Percentiles rank a stretch among this genome's conserved stretches.
phyloP scores from a whole-genome alignment of 257 asterid genomes.

The Nemophila menziesii region DNA sequence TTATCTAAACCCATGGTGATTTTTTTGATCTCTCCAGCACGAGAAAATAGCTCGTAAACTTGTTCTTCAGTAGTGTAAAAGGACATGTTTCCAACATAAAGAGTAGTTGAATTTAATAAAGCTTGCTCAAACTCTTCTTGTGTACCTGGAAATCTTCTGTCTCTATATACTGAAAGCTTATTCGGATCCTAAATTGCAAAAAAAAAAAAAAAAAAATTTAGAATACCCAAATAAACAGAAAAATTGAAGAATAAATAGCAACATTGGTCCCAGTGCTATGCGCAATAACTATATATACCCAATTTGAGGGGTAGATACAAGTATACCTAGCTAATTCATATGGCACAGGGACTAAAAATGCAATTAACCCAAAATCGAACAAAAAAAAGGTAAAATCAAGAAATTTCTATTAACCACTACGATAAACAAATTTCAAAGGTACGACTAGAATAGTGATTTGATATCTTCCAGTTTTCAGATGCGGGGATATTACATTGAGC shows the following conservation, averaged over 20 bases:
- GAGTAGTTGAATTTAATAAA: slow-evolving; percentile 53
- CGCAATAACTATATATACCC: neutral
- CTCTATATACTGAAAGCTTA: slow-evolving; percentile 83
- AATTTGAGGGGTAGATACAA: neutral
- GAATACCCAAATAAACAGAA: neutral
- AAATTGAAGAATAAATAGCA: no score
- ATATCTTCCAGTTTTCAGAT: neutral
- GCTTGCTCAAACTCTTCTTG: slow-evolving; percentile 91
- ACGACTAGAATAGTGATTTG: neutral
- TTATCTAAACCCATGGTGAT: slow-evolving; percentile 94
- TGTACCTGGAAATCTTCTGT: slow-evolving; percentile 80
- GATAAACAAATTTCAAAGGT: neutral
- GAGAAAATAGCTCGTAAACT: slow-evolving; percentile 76
- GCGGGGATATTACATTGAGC: neutral
- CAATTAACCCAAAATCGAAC: neutral
- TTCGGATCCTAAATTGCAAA: slow-evolving; percentile 47
- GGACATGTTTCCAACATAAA: slow-evolving; percentile 86
- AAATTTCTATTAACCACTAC: neutral
- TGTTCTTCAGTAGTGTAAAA: slow-evolving; percentile 98
- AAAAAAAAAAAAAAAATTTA: neutral
- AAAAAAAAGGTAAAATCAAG: no score
- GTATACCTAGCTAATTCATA: neutral
- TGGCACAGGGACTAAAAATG: neutral
- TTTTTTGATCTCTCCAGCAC: slow-evolving; percentile 93
- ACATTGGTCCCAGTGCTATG: neutral